These are phyloP conservation scores for Trichoderma lentiforme DNA, from an alignment of 2,329 filamentous ascomycete species.

Conservation along the genomic window DNA sequence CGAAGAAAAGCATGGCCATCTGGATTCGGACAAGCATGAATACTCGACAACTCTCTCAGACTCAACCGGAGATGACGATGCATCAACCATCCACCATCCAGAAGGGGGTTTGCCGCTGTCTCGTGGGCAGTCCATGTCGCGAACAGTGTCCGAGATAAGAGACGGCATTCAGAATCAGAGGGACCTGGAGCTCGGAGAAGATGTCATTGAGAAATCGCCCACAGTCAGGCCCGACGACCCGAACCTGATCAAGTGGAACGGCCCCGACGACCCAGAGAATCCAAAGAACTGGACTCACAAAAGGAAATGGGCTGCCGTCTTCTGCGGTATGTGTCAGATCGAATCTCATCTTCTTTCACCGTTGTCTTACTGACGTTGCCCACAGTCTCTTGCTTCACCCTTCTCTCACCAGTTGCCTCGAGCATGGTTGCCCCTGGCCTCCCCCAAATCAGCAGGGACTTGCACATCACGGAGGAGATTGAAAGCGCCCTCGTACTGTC, in stretches of 20 bases:
- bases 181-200: slow-evolving; percentile 31
- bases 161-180: slow-evolving; percentile 39
- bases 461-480: slow-evolving; percentile 47
- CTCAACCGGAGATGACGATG: background rate
- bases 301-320: slow-evolving; percentile 56
- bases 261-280: slow-evolving; percentile 49
- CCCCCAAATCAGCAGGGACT: slow-evolving; percentile 48
- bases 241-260: slow-evolving; percentile 48
- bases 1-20: background rate
- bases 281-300: slow-evolving; percentile 54
- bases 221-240: slow-evolving; percentile 28
- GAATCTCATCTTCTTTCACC: background rate
- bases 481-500: slow-evolving; percentile 42
- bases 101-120: background rate
- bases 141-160: slow-evolving; percentile 38
- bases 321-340: slow-evolving; percentile 30
- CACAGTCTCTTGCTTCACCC: slow-evolving; percentile 51
- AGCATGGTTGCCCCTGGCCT: slow-evolving; percentile 55
- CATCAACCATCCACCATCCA: background rate
- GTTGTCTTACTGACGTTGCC: background rate
- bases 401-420: slow-evolving; percentile 59
- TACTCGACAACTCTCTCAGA: background rate
- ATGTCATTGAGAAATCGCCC: slow-evolving; percentile 24
- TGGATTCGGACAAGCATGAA: background rate
- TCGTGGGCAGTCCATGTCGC: slow-evolving; percentile 24